Base-by-base conservation (phyloP, 2,329 filamentous ascomycete species). In the Apiospora saccharicola region DNA sequence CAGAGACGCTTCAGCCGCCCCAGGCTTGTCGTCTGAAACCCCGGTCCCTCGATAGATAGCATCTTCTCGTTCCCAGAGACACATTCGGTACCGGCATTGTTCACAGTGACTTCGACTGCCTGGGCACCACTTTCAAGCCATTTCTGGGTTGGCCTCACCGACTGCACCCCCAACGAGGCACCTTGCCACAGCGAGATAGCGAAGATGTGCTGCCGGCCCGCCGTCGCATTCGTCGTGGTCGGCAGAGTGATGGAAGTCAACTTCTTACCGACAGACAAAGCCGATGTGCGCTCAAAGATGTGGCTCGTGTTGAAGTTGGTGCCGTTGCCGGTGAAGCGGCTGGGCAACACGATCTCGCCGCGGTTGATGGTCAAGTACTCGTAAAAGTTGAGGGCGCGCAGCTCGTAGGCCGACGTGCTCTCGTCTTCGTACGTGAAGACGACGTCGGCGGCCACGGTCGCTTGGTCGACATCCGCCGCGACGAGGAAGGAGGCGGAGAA, bases 271-370 rank as follows among this genome's bases (percentile, higher is more conserved):
- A 80, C 77, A 10, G 81, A 77, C 12, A 87, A 71, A 3, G 81
- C 73, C 0, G 80, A 82, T 1, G 83, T 83, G 49, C 82, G 81
- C 77, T 88, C 85, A 69, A 84, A 87, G 26, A 87, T 84, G 74
- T 85, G 82, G 5, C 82, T 81, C 3, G 79, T 81, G 74, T 86
- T 86, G 74, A 80, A 82, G 75, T 85, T 84, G 4, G 81, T 83
- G 34, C 80, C 80, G 53, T 82, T 80, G 3, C 75, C 47, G 0
- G 84, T 86, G 75, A 81, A 86, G 61, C 83, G 82, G 70, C 77
- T 80, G 0, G 85, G 84, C 70, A 83, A 83, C 34, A 85, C 80
- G 71, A 88, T 80, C 71, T 86, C 84, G 64, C 86, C 86, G 19
- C 82, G 81, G 70, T 84, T 83, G 73, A 86, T 82, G 13, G 84